A percentile compares a stretch with the other conserved stretches of the same genome.
phyloP scores from a whole-genome alignment of 371 early-diverging fungal genomes.

The Mycotypha africana region DNA sequence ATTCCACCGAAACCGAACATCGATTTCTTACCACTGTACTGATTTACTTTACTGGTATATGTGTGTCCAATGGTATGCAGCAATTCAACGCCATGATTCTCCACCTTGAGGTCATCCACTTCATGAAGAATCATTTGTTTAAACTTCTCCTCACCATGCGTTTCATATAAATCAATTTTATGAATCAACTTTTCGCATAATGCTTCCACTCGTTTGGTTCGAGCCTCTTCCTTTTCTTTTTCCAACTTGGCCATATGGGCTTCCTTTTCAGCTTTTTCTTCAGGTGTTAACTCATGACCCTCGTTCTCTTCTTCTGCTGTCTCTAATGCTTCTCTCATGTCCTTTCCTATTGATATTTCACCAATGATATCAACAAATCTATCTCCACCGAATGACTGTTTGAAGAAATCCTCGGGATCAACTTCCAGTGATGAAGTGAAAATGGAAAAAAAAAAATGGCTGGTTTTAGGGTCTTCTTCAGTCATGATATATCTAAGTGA shows the following conservation, averaged over 20 bases:
- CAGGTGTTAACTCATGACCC: background rate
- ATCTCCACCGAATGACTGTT: slow-evolving; percentile 93
- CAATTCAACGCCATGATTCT: slow-evolving; percentile 91
- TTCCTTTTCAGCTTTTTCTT: slow-evolving; percentile 59
- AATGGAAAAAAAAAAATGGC: background rate
- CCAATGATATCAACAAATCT: slow-evolving; percentile 93
- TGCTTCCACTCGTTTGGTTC: slow-evolving; percentile 61
- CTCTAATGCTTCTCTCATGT: slow-evolving; percentile 78
- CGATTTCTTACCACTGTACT: slow-evolving; percentile 68
- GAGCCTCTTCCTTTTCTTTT: slow-evolving; percentile 50
- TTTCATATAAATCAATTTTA: slow-evolving; percentile 71
- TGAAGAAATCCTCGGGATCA: slow-evolving; percentile 93
- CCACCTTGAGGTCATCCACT: slow-evolving; percentile 82
- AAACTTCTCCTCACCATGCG: no score
- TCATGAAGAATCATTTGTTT: slow-evolving; percentile 66
- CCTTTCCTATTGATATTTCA: slow-evolving; percentile 89
- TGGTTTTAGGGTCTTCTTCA: background rate
- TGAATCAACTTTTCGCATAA: slow-evolving; percentile 61
- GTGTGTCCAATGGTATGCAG: slow-evolving; percentile 90
- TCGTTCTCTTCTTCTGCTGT: slow-evolving; percentile 47
- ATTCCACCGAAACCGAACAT: slow-evolving; percentile 71
- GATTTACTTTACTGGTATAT: slow-evolving; percentile 82
- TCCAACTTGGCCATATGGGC: slow-evolving; percentile 23
- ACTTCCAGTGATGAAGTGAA: no score
- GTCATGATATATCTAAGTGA: no score